These are phyloP conservation scores for Globisporangium barbulae DNA, from an alignment of 352 stramenopile species.

Conservation along the genomic window DNA sequence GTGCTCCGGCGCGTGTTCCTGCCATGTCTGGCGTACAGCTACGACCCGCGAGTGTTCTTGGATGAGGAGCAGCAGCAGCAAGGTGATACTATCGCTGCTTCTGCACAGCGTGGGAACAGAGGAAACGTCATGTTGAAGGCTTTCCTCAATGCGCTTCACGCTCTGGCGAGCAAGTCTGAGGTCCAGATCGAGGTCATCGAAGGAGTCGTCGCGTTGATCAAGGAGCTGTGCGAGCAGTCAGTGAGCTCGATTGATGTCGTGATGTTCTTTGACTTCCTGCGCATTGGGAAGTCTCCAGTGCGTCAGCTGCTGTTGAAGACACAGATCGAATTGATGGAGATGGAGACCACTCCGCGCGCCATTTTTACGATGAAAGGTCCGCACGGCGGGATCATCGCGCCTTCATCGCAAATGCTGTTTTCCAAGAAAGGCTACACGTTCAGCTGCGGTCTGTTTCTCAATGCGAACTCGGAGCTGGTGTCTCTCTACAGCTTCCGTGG, in stretches of 20 bases:
- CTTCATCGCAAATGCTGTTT: slow-evolving; percentile 50
- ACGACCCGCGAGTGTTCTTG: slow-evolving; percentile 35
- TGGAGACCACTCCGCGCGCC: slow-evolving; percentile 52
- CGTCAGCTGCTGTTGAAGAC: slow-evolving; percentile 56
- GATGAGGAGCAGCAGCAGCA: slow-evolving; percentile 16
- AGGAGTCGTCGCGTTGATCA: slow-evolving; percentile 42
- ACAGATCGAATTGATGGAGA: slow-evolving; percentile 46
- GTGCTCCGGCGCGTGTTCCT: slow-evolving; percentile 41
- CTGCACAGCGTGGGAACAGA: slow-evolving; percentile 15
- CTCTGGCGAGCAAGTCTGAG: slow-evolving; percentile 30
- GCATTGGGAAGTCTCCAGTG: slow-evolving; percentile 38
- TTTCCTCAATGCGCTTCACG: slow-evolving; percentile 39
- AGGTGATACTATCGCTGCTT: not conserved
- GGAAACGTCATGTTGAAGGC: slow-evolving; percentile 48
- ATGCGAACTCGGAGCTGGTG: slow-evolving; percentile 27
- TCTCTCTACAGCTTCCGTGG: slow-evolving; percentile 77
- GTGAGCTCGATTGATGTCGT: slow-evolving; percentile 58
- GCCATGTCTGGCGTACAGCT: slow-evolving; percentile 31
- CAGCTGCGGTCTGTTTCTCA: slow-evolving; percentile 57
- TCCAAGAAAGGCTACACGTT: slow-evolving; percentile 78
- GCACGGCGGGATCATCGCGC: slow-evolving; percentile 63
- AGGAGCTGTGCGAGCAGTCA: slow-evolving; percentile 48
- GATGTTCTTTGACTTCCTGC: slow-evolving; percentile 73
- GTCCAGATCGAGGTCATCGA: slow-evolving; percentile 26
- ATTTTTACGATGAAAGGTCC: slow-evolving; percentile 69